phyloP scores from a whole-genome alignment of 805 yeast genomes.

The Teunomyces barrocoloradensis region DNA sequence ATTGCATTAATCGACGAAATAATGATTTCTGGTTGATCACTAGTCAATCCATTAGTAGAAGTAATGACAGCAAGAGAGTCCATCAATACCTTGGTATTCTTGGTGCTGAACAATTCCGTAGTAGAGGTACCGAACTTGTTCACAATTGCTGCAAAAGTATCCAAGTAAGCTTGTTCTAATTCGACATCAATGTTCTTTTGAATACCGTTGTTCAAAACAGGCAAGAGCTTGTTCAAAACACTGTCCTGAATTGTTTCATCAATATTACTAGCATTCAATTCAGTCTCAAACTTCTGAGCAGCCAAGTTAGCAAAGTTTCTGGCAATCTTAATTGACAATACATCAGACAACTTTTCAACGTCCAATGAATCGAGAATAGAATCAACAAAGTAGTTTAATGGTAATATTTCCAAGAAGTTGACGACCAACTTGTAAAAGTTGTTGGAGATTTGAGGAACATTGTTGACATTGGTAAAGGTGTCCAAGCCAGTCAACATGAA shows the following conservation, averaged over 20 bases:
- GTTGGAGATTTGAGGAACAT: slow-evolving; percentile 26
- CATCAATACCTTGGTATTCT: slow-evolving; percentile 47
- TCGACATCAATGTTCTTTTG: slow-evolving; percentile 39
- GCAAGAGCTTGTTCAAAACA: slow-evolving; percentile 52
- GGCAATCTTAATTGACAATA: slow-evolving; percentile 50
- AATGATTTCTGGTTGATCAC: slow-evolving; percentile 56
- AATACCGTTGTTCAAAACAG: slow-evolving; percentile 44
- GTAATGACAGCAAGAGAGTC: slow-evolving; percentile 50
- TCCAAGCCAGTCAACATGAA: slow-evolving; percentile 40
- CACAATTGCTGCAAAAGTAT: slow-evolving; percentile 62
- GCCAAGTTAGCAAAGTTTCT: slow-evolving; percentile 62
- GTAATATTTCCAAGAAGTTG: slow-evolving; percentile 65
- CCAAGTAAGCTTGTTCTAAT: slow-evolving; percentile 67
- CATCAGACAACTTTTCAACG: slow-evolving; percentile 24
- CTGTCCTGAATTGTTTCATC: slow-evolving; percentile 46
- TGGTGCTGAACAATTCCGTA: slow-evolving; percentile 25
- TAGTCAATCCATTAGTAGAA: slow-evolving; percentile 51
- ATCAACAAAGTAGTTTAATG: slow-evolving; percentile 67
- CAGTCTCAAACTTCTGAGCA: slow-evolving; percentile 66
- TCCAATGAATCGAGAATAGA: slow-evolving; percentile 49
- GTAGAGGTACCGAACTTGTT: slow-evolving; percentile 52
- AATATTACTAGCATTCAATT: slow-evolving; percentile 45
- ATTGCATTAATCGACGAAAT: slow-evolving; percentile 74
- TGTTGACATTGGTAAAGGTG: slow-evolving; percentile 18
- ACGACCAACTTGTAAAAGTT: slow-evolving; percentile 57